These are phyloP conservation scores for Anthostomella pinea DNA, from an alignment of 2,329 filamentous ascomycete species.

Conservation along the genomic window DNA sequence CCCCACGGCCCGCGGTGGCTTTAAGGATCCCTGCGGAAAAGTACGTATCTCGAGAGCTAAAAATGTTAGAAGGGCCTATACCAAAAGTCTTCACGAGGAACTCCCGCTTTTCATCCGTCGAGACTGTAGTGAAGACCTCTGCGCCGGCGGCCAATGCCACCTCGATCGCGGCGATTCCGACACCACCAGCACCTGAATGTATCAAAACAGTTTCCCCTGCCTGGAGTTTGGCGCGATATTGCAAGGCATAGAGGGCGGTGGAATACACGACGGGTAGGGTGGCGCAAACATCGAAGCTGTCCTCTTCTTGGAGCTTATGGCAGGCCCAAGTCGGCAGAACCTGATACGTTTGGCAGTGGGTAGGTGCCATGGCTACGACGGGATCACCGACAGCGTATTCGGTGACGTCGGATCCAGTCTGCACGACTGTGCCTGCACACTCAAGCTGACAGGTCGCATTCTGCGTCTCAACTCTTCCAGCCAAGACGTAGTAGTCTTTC, in stretches of 20 bases:
- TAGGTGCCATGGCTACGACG: slow-evolving; percentile 9
- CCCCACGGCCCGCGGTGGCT: slow-evolving; percentile 11
- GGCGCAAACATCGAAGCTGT: background rate
- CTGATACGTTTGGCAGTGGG: slow-evolving; percentile 4
- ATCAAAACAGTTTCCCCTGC: slow-evolving; percentile 33
- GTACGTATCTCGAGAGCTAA: slow-evolving; percentile 28
- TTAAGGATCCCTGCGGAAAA: slow-evolving; percentile 27
- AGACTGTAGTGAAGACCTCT: slow-evolving; percentile 31
- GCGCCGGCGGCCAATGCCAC: slow-evolving; percentile 31
- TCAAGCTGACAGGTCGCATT: slow-evolving; percentile 10
- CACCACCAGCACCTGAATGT: slow-evolving; percentile 33
- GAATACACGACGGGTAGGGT: slow-evolving; percentile 2
- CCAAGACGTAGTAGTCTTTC: slow-evolving; percentile 15
- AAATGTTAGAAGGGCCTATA: slow-evolving; percentile 31
- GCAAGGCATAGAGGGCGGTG: slow-evolving; percentile 33
- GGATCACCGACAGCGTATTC: slow-evolving; percentile 2
- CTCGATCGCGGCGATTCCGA: slow-evolving; percentile 36
- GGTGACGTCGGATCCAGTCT: too few species aligned
- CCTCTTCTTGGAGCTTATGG: slow-evolving; percentile 1
- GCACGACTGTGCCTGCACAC: too few species aligned
- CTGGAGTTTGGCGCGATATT: slow-evolving; percentile 25
- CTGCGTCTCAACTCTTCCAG: slow-evolving; percentile 9
- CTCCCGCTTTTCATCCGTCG: slow-evolving; percentile 12
- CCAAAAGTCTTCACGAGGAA: slow-evolving; percentile 25
- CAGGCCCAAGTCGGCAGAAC: slow-evolving; percentile 6